A percentile compares a stretch with the other conserved stretches of the same genome.
These are phyloP conservation scores for Colletotrichum orchidophilum DNA, from an alignment of 2,329 filamentous ascomycete genomes.

Conservation along the genomic window DNA sequence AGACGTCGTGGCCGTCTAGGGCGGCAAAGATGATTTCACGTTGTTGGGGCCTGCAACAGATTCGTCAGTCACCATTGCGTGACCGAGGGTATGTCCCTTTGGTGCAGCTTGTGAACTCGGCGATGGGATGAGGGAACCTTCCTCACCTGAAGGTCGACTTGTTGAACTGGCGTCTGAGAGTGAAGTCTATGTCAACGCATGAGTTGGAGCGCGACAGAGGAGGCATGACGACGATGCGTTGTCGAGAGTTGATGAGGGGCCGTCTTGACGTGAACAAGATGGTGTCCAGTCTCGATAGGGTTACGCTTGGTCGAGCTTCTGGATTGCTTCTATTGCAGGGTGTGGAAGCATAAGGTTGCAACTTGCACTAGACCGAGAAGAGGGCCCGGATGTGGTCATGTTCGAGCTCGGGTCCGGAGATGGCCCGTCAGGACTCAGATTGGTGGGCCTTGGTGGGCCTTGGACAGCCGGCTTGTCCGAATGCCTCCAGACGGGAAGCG, in stretches of 20 bases:
- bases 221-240: constrained; percentile 46
- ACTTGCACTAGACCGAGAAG: constrained; percentile 22
- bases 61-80: constrained; percentile 51
- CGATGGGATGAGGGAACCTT: neutral
- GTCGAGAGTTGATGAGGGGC: constrained; percentile 17
- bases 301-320: constrained; percentile 16
- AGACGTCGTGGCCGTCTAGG: constrained; percentile 87
- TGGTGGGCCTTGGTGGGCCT: constrained; percentile 14
- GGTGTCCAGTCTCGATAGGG: neutral
- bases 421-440: constrained; percentile 27
- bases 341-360: constrained; percentile 25
- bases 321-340: constrained; percentile 13
- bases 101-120: neutral
- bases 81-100: neutral
- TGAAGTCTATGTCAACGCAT: constrained; percentile 76
- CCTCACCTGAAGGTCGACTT: constrained; percentile 76
- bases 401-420: constrained; percentile 28
- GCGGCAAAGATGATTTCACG: constrained; percentile 87
- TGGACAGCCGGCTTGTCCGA: constrained; percentile 27
- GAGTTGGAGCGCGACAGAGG: constrained; percentile 56
- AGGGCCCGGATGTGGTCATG: constrained; percentile 13
- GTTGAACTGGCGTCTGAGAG: constrained; percentile 76
- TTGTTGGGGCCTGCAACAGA: constrained; percentile 69
- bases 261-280: constrained; percentile 4
- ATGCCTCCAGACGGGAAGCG: constrained; percentile 13